Evolutionary conservation across 208 protist species (phyloP).

Genomic region (Wallacemonas rigidus): DNA sequence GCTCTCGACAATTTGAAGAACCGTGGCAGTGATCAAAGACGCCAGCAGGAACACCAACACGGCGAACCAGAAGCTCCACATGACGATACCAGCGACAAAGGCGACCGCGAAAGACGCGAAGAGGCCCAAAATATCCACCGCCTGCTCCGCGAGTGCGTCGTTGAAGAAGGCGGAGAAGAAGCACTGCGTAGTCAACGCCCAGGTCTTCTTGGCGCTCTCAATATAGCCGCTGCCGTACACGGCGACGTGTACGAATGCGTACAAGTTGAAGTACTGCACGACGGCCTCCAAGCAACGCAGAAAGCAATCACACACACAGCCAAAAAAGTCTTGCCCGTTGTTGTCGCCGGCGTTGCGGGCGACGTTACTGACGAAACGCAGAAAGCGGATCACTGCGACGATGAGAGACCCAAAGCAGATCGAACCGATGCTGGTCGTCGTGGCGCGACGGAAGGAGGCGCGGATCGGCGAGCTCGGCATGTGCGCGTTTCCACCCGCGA

Average conservation of each 20-base stretch:
- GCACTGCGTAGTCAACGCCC: constrained; percentile 62
- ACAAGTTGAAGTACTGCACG: constrained; percentile 86
- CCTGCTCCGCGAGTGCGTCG: constrained; percentile 55
- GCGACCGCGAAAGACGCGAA: constrained; percentile 30
- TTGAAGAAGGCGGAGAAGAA: constrained; percentile 81
- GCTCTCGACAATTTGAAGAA: constrained; percentile 58
- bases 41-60: constrained; percentile 43
- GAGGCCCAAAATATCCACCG: constrained; percentile 40
- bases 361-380: constrained; percentile 50
- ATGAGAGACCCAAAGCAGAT: constrained; percentile 89
- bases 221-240: constrained; percentile 90
- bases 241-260: constrained; percentile 89
- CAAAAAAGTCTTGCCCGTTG: constrained; percentile 43
- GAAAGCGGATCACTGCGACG: constrained; percentile 64
- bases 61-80: constrained; percentile 21
- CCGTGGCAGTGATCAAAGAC: constrained; percentile 44
- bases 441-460: constrained; percentile 66
- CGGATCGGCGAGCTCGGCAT: constrained; percentile 59
- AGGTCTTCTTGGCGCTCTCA: constrained; percentile 70
- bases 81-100: constrained; percentile 28
- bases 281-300: constrained; percentile 59
- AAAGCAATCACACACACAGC: constrained; percentile 54
- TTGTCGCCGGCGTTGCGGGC: constrained; percentile 21
- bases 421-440: constrained; percentile 83
- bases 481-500: constrained; percentile 47